Evolutionary conservation across 164 flowering plant species (phyloP).

Genomic region (Piper longum): DNA sequence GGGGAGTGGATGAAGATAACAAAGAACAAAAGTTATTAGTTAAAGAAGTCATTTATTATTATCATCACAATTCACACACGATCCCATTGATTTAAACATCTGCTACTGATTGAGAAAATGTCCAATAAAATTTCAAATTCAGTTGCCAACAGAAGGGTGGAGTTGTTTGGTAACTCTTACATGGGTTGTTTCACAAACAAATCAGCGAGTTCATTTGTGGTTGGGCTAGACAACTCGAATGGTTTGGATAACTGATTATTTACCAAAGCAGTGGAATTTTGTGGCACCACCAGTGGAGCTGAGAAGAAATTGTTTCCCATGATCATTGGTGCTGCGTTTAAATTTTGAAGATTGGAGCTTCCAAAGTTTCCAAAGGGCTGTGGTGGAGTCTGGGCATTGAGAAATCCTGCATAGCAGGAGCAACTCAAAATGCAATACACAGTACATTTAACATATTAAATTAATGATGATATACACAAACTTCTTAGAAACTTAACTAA

Average conservation of each 20-base stretch:
- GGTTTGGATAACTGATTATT: slow-evolving; percentile 10
- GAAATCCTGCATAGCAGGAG: slow-evolving; percentile 10
- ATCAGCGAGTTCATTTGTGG: slow-evolving; percentile 11
- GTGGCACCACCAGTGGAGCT: slow-evolving; percentile 8
- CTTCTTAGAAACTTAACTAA: too few species aligned
- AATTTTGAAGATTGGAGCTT: slow-evolving; percentile 11
- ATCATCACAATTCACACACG: too few species aligned
- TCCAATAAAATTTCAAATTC: neutral
- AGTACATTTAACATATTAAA: too few species aligned
- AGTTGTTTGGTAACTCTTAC: slow-evolving; percentile 19
- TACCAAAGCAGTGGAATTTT: slow-evolving; percentile 14
- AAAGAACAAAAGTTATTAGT: too few species aligned
- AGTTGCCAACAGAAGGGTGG: neutral
- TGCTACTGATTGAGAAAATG: too few species aligned
- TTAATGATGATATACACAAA: too few species aligned
- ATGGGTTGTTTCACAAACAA: slow-evolving; percentile 1
- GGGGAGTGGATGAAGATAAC: too few species aligned
- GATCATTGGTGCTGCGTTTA: slow-evolving; percentile 8
- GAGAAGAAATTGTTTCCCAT: slow-evolving; percentile 16
- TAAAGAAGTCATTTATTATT: too few species aligned
- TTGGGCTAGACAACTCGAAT: slow-evolving; percentile 5
- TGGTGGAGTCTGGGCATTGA: slow-evolving; percentile 14
- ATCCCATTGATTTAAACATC: too few species aligned
- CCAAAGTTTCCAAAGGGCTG: slow-evolving; percentile 20
- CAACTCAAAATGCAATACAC: neutral